These are phyloP conservation scores for Rutstroemia sp. DNA, from an alignment of 2,329 filamentous ascomycete genomes.

Conservation along the genomic window DNA sequence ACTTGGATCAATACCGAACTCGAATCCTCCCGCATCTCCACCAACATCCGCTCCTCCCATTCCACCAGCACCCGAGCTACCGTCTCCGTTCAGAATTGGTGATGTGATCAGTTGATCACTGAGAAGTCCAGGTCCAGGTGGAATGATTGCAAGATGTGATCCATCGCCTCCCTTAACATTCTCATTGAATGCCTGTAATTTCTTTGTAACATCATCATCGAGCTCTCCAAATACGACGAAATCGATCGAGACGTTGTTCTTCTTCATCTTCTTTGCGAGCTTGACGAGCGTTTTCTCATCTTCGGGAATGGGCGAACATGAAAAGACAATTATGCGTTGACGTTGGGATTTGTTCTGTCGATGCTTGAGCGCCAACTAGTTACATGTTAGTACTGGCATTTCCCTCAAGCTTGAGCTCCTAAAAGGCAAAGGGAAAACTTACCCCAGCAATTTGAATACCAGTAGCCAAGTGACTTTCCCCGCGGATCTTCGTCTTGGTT, in stretches of 20 bases:
- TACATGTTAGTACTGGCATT: conserved; percentile 16
- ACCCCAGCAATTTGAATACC: conserved; percentile 93
- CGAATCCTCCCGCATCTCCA: conserved; percentile 56
- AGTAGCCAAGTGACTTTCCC: conserved; percentile 79
- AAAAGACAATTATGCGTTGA: conserved; percentile 94
- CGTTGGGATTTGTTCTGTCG: conserved; percentile 95
- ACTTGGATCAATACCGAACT: conserved; percentile 85
- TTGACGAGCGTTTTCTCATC: conserved; percentile 82
- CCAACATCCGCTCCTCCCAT: conserved; percentile 43
- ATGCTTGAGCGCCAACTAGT: conserved; percentile 89
- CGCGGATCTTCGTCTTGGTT: conserved; percentile 85
- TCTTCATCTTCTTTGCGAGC: conserved; percentile 98
- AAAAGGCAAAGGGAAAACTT: conserved; percentile 34
- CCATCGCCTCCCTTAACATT: conserved; percentile 87
- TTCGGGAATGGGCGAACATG: conserved; percentile 86
- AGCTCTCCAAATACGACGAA: conserved; percentile 93
- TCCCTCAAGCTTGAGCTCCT: not conserved
- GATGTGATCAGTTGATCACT: conserved; percentile 87
- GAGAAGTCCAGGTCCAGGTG: conserved; percentile 82
- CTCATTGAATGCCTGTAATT: conserved; percentile 89
- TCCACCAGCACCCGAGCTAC: conserved; percentile 50
- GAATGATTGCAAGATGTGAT: conserved; percentile 84
- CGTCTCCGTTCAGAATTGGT: conserved; percentile 82
- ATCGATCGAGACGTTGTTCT: conserved; percentile 88
- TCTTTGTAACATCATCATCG: conserved; percentile 83